Evolutionary conservation across 371 early-diverging fungal species (phyloP).

Genomic region (Mucor circinelloides): DNA sequence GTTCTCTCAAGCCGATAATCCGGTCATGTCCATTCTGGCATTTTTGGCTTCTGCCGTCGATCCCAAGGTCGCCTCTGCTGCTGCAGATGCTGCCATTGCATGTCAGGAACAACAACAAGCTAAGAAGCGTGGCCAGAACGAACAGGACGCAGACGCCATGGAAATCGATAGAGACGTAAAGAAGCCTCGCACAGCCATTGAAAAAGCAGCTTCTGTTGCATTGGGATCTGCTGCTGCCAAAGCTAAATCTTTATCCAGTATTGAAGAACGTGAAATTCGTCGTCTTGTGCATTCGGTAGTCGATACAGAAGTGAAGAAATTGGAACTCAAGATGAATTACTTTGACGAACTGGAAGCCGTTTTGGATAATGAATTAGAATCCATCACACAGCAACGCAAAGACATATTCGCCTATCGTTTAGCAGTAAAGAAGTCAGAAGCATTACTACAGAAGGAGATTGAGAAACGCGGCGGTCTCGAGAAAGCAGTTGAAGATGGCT

Average conservation of each 20-base stretch:
- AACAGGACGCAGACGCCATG: constrained; percentile 44
- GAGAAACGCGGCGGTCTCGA: constrained; percentile 36
- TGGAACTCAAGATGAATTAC: constrained; percentile 89
- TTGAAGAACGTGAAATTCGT: constrained; percentile 84
- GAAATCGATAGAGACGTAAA: constrained; percentile 20
- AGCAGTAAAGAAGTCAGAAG: constrained; percentile 59
- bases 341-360: constrained; percentile 90
- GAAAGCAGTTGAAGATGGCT: constrained; percentile 40
- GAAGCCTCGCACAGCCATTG: constrained; percentile 53
- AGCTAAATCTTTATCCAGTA: constrained; percentile 62
- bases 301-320: constrained; percentile 82
- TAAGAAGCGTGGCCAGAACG: background rate
- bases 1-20: constrained; percentile 92
- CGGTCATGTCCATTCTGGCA: constrained; percentile 94
- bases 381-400: constrained; percentile 82
- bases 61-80: constrained; percentile 89
- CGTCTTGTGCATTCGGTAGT: constrained; percentile 79
- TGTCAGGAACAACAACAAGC: constrained; percentile 19
- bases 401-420: constrained; percentile 80
- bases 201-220: constrained; percentile 66
- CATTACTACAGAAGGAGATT: constrained; percentile 56
- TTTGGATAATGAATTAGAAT: constrained; percentile 81
- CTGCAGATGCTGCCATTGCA: constrained; percentile 54
- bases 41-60: constrained; percentile 93
- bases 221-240: constrained; percentile 73